Evolutionary conservation across 2,329 filamentous ascomycete genomes (phyloP).

Genomic region (Arthrobotrys megalospora): DNA sequence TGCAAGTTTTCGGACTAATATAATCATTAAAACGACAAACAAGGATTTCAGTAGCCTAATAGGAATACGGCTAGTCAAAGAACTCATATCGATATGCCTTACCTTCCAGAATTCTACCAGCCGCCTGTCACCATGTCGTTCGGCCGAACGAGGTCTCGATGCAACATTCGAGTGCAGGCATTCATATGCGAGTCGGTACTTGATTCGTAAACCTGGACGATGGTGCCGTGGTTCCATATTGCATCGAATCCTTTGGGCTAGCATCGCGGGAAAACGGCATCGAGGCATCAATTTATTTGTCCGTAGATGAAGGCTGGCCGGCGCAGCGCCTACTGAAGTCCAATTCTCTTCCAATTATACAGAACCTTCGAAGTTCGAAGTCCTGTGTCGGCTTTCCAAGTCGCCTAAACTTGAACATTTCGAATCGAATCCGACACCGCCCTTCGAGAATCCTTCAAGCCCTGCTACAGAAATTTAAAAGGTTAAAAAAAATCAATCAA

Average conservation of each 20-base stretch:
- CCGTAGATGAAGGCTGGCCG: background rate
- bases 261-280: slow-evolving; percentile 17
- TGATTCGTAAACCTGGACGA: background rate
- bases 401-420: slow-evolving; percentile 13
- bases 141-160: background rate
- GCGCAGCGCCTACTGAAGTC: slow-evolving; percentile 1
- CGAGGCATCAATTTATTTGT: background rate
- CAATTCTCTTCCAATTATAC: slow-evolving; percentile 8
- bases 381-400: background rate
- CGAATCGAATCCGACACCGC: background rate
- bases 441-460: slow-evolving; percentile 17
- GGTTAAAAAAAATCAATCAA: slow-evolving; percentile 7
- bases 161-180: background rate
- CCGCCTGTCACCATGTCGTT: slow-evolving; percentile 1
- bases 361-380: background rate
- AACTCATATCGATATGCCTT: background rate
- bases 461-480: background rate
- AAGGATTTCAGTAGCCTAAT: background rate
- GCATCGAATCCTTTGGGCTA: slow-evolving; percentile 17
- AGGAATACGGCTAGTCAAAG: background rate
- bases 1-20: too few relatives aligned
- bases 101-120: background rate
- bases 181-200: background rate
- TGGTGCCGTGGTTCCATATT: background rate
- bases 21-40: too few relatives aligned